Evolutionary conservation across 345 rosid species (phyloP).

Genomic region (Eucalyptus pauciflora): DNA sequence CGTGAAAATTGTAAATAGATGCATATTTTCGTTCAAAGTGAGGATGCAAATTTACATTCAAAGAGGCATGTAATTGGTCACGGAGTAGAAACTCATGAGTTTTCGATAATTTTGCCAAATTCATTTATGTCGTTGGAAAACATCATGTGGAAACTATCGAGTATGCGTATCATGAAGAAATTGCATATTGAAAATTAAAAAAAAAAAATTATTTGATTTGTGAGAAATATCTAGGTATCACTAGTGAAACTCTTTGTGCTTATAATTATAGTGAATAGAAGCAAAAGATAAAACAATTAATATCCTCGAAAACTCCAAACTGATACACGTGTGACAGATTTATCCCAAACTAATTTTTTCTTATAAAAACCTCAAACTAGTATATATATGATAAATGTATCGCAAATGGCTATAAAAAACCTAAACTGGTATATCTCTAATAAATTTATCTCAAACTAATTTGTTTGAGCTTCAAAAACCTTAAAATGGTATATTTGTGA

Average conservation of each 20-base stretch:
- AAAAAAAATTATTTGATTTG: not conserved
- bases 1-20: not conserved
- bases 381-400: too few relatives aligned
- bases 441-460: too few relatives aligned
- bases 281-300: not conserved
- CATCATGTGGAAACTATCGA: not conserved
- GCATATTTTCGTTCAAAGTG: not conserved
- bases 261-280: not conserved
- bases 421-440: fast-evolving
- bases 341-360: fast-evolving
- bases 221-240: not conserved
- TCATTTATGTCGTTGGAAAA: not conserved
- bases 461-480: too few relatives aligned
- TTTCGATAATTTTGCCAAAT: not conserved
- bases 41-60: not conserved
- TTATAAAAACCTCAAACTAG: too few relatives aligned
- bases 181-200: too few relatives aligned
- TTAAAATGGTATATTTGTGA: fast-evolving
- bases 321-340: fast-evolving
- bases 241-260: not conserved
- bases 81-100: not conserved
- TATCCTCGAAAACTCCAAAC: fast-evolving
- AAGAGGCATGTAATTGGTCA: not conserved
- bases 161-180: not conserved
- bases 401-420: too few relatives aligned